Evolutionary conservation across 2,329 filamentous ascomycete genomes (phyloP).

Genomic region (Trichoderma koningii): DNA sequence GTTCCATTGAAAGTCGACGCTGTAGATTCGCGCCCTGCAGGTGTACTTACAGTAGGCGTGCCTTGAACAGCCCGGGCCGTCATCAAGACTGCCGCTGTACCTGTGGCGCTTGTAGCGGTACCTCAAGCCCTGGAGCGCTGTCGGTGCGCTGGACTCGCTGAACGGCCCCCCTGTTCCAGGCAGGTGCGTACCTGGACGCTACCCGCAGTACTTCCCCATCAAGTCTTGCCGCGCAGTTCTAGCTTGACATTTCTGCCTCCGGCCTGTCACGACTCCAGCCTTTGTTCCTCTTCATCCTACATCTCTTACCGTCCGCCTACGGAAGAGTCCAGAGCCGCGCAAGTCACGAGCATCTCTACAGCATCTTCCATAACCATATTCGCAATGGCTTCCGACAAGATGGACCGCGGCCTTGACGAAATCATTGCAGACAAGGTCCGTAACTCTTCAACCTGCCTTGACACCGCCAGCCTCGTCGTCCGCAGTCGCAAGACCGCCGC

Average conservation of each 20-base stretch:
- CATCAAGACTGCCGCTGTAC: neutral
- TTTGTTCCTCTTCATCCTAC: neutral
- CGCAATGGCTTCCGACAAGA: conserved; percentile 45
- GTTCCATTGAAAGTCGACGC: too few species aligned
- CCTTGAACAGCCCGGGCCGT: neutral
- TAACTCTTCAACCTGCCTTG: conserved; percentile 14
- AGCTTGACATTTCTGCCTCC: conserved; percentile 10
- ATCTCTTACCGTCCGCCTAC: neutral
- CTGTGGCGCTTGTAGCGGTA: neutral
- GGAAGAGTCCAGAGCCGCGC: conserved; percentile 9
- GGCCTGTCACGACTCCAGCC: neutral
- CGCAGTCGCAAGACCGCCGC: conserved; percentile 8
- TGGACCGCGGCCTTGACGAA: conserved; percentile 60
- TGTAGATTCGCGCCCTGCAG: neutral
- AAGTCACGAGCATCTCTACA: neutral
- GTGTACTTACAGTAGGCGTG: neutral
- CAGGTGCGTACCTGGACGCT: conserved; percentile 9
- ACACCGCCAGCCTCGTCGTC: conserved; percentile 11
- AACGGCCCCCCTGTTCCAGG: neutral
- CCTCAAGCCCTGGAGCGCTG: neutral
- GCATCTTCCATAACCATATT: conserved; percentile 6
- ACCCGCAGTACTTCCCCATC: neutral
- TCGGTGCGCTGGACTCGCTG: neutral
- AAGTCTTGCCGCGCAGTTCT: conserved; percentile 8
- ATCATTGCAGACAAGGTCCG: conserved; percentile 55